Evolutionary conservation across 148 eudicot genomes (phyloP), one percentile per base, ranked within the genome.

Genomic region (Nepenthes gracilis): DNA sequence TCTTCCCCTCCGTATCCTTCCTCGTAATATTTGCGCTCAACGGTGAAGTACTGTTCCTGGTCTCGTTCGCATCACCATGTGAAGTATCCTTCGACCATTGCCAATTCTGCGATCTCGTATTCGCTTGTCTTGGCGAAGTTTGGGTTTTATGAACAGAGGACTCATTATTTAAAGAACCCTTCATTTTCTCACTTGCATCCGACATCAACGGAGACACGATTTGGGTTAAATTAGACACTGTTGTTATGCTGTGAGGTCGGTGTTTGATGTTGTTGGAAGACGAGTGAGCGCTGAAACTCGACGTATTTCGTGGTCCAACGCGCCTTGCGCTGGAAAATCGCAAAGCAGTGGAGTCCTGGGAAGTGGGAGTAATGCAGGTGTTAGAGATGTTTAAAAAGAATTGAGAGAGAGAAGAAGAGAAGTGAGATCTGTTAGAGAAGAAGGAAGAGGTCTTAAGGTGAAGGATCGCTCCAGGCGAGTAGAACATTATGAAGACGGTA

Each of bases 401-500:
- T 32, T 75, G 80, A 47, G 79, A 69, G 68, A 70, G 65, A 48
- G 67, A 35, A 43, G 70, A 43, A 58, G 80, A 64, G 55, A 80
- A 73, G 1, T 71, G 76, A 59, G 68, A 61, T 38, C 61, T 67
- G 6, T 66, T 50, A 5, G 72, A 37, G 51, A 48, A 58, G 36
- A 59, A 63, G 51, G 69, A 73, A 58, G 75, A 34, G 23, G 23
- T 23, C 23, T 23, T 23, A 23, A 0, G 23, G 23, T 4, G 74
- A 67, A 47, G 60, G 50, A 15, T 63, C 23, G 23, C 48, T 2
- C 57, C 55, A 2, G 76, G 70, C 2, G 75, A 65, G 70, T 48
- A 64, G n/a, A 83, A 59, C 63, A 77, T 63, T 53, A 74, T 45
- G 68, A 75, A 71, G 59, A 75, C 43, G 2, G 73, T 68, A 66